These are phyloP conservation scores for Mycena capillaripes DNA, from an alignment of 768 basidiomycete genomes.

Conservation along the genomic window DNA sequence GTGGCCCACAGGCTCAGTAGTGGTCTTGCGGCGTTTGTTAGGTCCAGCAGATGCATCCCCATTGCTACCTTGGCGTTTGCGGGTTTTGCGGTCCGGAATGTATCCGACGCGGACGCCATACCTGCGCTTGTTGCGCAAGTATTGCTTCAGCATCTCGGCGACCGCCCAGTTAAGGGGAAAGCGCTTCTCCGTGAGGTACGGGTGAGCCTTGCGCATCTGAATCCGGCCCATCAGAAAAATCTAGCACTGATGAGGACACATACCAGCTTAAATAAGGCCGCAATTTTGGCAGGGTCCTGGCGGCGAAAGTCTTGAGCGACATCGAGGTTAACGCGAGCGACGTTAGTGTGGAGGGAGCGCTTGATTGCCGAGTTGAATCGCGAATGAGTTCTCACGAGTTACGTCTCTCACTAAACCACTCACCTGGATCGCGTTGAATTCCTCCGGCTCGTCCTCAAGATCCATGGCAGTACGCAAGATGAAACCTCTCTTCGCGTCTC, in stretches of 20 bases:
- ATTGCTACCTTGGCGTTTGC: background rate
- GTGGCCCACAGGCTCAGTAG: background rate
- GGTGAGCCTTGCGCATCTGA: conserved; percentile 4
- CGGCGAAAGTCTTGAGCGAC: background rate
- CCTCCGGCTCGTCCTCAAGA: background rate
- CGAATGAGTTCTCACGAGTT: background rate
- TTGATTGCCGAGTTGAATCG: background rate
- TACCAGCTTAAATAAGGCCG: conserved; percentile 19
- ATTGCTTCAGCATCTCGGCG: conserved; percentile 17
- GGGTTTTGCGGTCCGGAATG: background rate
- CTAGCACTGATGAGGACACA: background rate
- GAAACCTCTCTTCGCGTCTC: background rate
- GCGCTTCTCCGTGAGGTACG: conserved; percentile 20
- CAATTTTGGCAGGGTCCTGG: conserved; percentile 9
- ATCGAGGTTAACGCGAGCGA: conserved; percentile 6
- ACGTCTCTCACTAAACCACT: background rate
- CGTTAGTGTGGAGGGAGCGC: conserved; percentile 7
- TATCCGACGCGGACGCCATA: background rate
- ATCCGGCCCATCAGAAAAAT: background rate
- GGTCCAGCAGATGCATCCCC: background rate
- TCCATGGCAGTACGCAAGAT: no score
- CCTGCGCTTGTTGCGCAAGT: conserved; percentile 16
- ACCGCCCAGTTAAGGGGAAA: conserved; percentile 23
- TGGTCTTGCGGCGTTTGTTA: background rate
- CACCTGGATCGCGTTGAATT: background rate